Evolutionary conservation across 192 early-diverging fungal species (phyloP), one percentile per base, ranked within the genome.

Genomic region (Backusella tarrabulga): DNA sequence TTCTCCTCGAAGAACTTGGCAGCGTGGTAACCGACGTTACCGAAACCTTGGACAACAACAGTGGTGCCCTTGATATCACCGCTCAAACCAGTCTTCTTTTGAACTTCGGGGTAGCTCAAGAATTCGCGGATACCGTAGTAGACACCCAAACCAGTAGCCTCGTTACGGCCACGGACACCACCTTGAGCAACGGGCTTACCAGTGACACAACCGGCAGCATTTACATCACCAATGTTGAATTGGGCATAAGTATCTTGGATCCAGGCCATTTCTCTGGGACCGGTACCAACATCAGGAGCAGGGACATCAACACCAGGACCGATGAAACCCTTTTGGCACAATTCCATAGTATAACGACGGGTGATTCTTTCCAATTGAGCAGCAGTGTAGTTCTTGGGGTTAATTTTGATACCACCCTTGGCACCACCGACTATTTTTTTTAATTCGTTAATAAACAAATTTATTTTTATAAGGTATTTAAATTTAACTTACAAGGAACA

Each of bases 241-340:
- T 95, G 93, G 75, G 92, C 89, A 80, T 93, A 95, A 11, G 94
- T 95, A 68, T 95, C 94, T 81, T 91, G 88, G 63, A 95, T 93
- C 94, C 94, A 95, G 29, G 92, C 90, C 94, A 95, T 95, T 83
- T 93, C 93, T 46, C 92, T 88, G 15, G 92, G 82, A 7, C 90
- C 90, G 46, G 94, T 95, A 74, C 93, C 93, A 17, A 93, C 91
- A 84, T 95, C 94, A 50, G 94, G 94, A 12, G 94, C 94, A 23
- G 94, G 94, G 14, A 95, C 94, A 77, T 95, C 94, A 32, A 92
- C 82, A 79, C 77, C 93, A 11, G 94, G 91, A 50, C 93, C 93
- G 46, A 95, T 94, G 82, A 95, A 95, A 77, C 90, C 91, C 89
- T 93, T 94, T 81, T 95, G 94, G 84, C 92, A 93, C 40, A 95